phyloP scores from a whole-genome alignment of 1,284 basidiomycete species.

The Pholiota adiposa region DNA sequence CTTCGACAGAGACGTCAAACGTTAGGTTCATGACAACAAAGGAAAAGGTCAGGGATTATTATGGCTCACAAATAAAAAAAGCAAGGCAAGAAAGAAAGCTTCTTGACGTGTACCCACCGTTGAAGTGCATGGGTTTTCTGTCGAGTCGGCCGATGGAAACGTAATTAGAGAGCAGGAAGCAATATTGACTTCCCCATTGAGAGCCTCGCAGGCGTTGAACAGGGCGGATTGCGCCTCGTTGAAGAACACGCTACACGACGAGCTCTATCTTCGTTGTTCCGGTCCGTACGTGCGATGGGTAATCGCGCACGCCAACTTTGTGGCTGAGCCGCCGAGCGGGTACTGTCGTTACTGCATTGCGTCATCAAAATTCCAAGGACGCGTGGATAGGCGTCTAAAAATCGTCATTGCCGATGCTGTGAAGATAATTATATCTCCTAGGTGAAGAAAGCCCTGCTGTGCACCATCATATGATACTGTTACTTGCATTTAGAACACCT shows the following conservation, averaged over 20 bases:
- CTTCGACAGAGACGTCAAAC: neutral
- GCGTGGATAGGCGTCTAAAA: conserved; percentile 4
- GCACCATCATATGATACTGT: conserved; percentile 11
- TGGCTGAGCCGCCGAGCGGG: neutral
- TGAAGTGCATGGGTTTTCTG: neutral
- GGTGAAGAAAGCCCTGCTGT: neutral
- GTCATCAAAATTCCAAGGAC: conserved; percentile 6
- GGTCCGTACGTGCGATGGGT: conserved; percentile 4
- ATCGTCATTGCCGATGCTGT: neutral
- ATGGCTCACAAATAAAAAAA: neutral
- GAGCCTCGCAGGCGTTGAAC: conserved; percentile 1
- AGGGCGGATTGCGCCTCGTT: conserved; percentile 2
- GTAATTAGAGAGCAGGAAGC: conserved; percentile 22
- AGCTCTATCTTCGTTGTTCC: conserved; percentile 2
- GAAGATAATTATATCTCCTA: neutral
- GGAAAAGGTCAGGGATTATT: neutral
- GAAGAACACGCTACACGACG: conserved; percentile 3
- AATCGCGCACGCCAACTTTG: neutral
- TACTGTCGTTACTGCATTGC: neutral
- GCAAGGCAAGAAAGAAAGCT: neutral
- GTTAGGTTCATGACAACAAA: neutral
- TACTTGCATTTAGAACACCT: conserved; percentile 10
- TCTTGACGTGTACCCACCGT: conserved; percentile 12
- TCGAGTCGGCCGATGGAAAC: conserved; percentile 24
- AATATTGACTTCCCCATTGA: conserved; percentile 17